Evolutionary conservation across 129 eudicot genomes (phyloP), one percentile per base, ranked within the genome.

Genomic region (Pittosporum tobira): DNA sequence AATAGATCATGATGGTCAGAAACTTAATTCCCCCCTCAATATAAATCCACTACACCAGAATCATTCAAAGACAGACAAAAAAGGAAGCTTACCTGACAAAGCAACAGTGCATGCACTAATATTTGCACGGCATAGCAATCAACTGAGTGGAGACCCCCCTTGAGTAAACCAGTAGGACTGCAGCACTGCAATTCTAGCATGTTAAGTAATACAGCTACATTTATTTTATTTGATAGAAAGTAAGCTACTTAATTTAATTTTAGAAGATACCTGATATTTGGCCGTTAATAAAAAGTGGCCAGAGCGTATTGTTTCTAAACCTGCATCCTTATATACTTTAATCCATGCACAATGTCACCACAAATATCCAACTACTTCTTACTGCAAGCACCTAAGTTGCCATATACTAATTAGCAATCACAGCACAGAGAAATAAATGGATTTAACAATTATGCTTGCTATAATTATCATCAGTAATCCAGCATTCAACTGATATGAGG

Each of bases 101-200:
- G 65, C 53, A 74, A 78, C 66, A 78, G 79, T 75, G 24, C 16
- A 6, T 49, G 82, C 82, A 83, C 85, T 83, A 75, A 68, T 23
- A 73, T 43, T 31, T 63, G 67, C 69, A 58, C 46, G 57, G 72
- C 57, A 20, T 57, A 66, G 37, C 63, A 54, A 67, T 36, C 54
- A 65, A 51, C 30, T 22, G 19, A 53, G 49, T 75, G 79, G 82
- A 37, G 77, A 83, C 71, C 36, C 85, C 85, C 74, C 43, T 24
- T 66, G 53, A n/a, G 66, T 53, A 37, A 62, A 48, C 78, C 81
- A 79, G 75, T 67, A 24, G 22, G 75, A 81, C 73, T 36, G 78
- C 81, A 75, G 49, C 68, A 75, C 27, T 71, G 70, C 75, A 72
- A 42, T 67, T 71, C 27, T 59, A 70, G 58, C 59, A 79, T 62